Conservation (phyloP, 176 grass and related monocot genomes). For the Aegilops bicornis region DNA sequence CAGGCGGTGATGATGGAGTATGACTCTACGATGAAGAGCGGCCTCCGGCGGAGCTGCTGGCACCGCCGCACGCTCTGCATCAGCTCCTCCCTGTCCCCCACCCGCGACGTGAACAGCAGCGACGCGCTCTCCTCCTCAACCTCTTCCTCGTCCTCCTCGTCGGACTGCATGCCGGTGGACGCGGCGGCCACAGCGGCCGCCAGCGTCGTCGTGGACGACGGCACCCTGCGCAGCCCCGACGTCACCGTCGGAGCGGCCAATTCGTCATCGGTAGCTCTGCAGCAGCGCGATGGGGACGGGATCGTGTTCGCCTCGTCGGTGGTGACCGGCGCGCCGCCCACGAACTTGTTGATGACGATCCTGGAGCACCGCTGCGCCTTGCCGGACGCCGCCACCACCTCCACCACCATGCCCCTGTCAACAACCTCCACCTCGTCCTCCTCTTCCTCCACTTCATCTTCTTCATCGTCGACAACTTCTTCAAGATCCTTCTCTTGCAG, state of each 20-base stretch:
- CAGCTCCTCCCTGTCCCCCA: slow-evolving; percentile 45
- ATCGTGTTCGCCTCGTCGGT: not conserved
- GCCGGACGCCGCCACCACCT: slow-evolving; percentile 31
- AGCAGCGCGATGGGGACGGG: not conserved
- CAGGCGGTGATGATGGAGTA: slow-evolving; percentile 50
- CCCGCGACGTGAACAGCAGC: slow-evolving; percentile 52
- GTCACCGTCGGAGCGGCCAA: not conserved
- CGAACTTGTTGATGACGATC: slow-evolving; percentile 76
- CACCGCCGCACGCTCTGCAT: slow-evolving; percentile 55
- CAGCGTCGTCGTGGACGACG: slow-evolving; percentile 28
- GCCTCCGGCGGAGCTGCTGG: slow-evolving; percentile 45
- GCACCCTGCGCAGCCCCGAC: slow-evolving; percentile 6
- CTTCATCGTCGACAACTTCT: slow-evolving; percentile 17
- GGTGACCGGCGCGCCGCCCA: slow-evolving; percentile 36
- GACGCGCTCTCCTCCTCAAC: not conserved
- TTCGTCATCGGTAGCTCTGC: not conserved
- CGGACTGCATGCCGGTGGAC: not conserved
- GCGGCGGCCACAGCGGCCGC: slow-evolving; percentile 44
- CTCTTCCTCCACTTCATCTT: not conserved
- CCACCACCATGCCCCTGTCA: slow-evolving; percentile 54
- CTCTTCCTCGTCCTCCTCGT: not conserved
- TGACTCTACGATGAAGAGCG: slow-evolving; percentile 53
- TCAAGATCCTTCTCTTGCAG: not conserved
- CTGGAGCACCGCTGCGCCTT: slow-evolving; percentile 40
- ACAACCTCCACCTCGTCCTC: slow-evolving; percentile 62